Percentiles rank a stretch among this genome's conserved stretches.
Conservation (phyloP, 148 eudicot genomes). For the Diospyros lotus region DNA sequence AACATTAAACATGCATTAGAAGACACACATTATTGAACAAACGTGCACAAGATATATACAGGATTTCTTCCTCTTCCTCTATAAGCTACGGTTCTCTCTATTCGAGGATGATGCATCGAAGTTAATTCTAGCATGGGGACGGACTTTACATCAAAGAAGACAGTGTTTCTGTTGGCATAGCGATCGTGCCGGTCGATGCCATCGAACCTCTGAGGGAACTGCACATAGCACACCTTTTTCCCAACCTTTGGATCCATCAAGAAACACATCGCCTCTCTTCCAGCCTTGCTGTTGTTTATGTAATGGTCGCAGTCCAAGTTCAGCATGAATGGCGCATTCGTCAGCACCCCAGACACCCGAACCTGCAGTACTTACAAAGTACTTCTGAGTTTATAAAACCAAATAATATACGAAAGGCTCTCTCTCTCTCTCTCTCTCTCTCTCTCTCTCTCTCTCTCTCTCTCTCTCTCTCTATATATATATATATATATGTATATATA, state of each 20-base stretch:
- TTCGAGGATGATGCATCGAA: not conserved
- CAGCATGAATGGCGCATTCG: slow-evolving; percentile 53
- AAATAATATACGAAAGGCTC: too few species aligned
- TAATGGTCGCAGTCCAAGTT: slow-evolving; percentile 71
- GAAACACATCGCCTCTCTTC: slow-evolving; percentile 62
- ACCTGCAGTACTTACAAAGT: slow-evolving; percentile 21
- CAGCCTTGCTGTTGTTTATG: slow-evolving; percentile 49
- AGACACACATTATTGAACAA: not conserved
- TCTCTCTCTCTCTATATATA: too few species aligned
- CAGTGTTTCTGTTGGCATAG: slow-evolving; percentile 57
- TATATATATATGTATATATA: too few species aligned
- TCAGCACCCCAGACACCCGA: slow-evolving; percentile 57
- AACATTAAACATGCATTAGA: not conserved
- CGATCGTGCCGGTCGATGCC: slow-evolving; percentile 56
- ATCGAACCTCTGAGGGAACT: slow-evolving; percentile 63
- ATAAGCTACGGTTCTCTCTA: too few species aligned
- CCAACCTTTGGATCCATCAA: slow-evolving; percentile 62
- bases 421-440: too few species aligned
- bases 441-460: too few species aligned
- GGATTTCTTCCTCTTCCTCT: too few species aligned
- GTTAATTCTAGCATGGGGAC: too few species aligned
- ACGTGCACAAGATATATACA: not conserved
- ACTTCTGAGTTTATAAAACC: too few species aligned
- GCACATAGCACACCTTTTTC: slow-evolving; percentile 52
- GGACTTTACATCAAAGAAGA: slow-evolving; percentile 57